Conservation (phyloP, 805 yeast species). For the Candida koratica region DNA sequence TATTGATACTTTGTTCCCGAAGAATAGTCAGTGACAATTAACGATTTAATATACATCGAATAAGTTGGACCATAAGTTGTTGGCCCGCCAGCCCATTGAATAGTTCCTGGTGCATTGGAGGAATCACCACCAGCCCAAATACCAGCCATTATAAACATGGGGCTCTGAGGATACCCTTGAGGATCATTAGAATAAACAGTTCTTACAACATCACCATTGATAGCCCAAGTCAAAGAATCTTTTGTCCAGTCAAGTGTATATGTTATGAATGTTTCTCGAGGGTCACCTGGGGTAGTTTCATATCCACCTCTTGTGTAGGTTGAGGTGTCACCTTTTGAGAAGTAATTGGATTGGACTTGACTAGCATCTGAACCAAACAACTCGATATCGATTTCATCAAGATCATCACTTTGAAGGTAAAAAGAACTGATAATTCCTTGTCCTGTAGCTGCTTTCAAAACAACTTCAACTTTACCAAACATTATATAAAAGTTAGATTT, state of each 20-base stretch:
- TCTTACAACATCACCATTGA: slow-evolving; percentile 70
- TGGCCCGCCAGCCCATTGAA: slow-evolving; percentile 78
- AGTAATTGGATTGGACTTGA: slow-evolving; percentile 74
- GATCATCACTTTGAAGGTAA: slow-evolving; percentile 75
- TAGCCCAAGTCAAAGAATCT: slow-evolving; percentile 60
- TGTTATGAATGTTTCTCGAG: slow-evolving; percentile 61
- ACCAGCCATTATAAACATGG: slow-evolving; percentile 69
- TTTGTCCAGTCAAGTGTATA: slow-evolving; percentile 84
- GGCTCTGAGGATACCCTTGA: slow-evolving; percentile 87
- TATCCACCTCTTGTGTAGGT: slow-evolving; percentile 78
- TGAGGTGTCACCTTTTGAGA: slow-evolving; percentile 73
- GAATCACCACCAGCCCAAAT: slow-evolving; percentile 85
- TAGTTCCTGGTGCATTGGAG: slow-evolving; percentile 59
- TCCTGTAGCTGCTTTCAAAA: slow-evolving; percentile 70
- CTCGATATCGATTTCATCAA: slow-evolving; percentile 87
- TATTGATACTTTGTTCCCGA: slow-evolving; percentile 58
- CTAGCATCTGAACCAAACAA: slow-evolving; percentile 78
- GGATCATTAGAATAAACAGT: slow-evolving; percentile 49
- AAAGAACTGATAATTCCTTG: slow-evolving; percentile 77
- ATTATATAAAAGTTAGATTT: slow-evolving; percentile 77
- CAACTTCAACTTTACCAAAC: slow-evolving; percentile 82
- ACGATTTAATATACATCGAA: slow-evolving; percentile 55
- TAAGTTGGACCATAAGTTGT: slow-evolving; percentile 71
- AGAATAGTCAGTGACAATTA: slow-evolving; percentile 67
- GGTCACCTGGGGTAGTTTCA: slow-evolving; percentile 51